Conservation (phyloP, 192 early-diverging fungal genomes). For the Bifiguratus adelaidae region DNA sequence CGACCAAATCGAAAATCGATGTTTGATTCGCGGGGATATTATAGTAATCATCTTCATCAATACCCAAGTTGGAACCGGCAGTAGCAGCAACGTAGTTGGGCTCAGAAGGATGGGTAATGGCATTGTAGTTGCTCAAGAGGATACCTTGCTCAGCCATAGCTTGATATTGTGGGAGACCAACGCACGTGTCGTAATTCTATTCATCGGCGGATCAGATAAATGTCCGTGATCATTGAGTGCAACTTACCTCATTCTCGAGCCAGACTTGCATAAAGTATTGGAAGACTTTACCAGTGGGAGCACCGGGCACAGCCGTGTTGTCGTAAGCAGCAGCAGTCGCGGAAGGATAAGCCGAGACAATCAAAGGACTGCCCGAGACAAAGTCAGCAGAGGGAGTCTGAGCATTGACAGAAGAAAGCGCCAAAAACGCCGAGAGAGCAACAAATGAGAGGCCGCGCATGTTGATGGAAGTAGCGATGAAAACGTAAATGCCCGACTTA, state of each 20-base stretch:
- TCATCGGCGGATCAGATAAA: no score
- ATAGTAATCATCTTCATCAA: slow-evolving; percentile 25
- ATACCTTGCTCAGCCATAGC: slow-evolving; percentile 2
- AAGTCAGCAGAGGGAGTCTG: no score
- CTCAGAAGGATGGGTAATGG: slow-evolving; percentile 49
- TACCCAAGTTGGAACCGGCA: slow-evolving; percentile 30
- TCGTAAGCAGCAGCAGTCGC: no score
- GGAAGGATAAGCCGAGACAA: no score
- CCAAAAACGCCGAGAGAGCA: no score
- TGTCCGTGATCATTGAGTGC: no score
- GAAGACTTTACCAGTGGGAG: slow-evolving; percentile 10
- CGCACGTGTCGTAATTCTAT: slow-evolving; percentile 1
- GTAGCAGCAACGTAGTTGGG: slow-evolving; percentile 64
- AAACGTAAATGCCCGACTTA: no score
- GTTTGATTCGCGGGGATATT: slow-evolving; percentile 21
- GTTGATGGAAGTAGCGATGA: no score
- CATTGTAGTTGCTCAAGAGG: slow-evolving; percentile 8
- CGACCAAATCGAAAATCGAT: slow-evolving; percentile 16
- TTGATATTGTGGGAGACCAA: background rate
- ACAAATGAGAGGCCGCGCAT: no score
- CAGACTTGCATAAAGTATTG: slow-evolving; percentile 13
- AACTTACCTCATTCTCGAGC: slow-evolving; percentile 10
- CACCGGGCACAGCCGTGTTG: background rate
- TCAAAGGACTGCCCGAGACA: no score
- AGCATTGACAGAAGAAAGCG: no score